Evolutionary conservation across 179 eudicot species (phyloP).

Genomic region (Carnegiea gigantea): DNA sequence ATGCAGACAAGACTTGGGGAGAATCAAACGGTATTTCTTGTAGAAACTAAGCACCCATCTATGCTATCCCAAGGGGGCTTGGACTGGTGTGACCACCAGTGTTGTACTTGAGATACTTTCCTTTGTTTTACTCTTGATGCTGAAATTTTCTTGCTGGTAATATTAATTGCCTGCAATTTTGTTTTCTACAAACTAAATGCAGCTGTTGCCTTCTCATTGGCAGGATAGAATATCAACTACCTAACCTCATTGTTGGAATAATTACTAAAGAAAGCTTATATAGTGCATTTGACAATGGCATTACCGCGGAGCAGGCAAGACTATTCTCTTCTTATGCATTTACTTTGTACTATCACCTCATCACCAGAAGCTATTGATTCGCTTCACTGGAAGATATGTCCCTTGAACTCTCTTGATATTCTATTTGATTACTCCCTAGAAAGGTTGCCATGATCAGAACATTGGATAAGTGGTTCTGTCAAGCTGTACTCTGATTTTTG

Average conservation of each 20-base stretch:
- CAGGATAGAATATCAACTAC: constrained; percentile 97
- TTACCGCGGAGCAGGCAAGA: constrained; percentile 85
- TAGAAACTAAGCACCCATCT: not conserved
- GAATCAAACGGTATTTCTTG: not conserved
- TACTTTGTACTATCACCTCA: not conserved
- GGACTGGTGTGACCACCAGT: not conserved
- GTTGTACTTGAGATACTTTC: not conserved
- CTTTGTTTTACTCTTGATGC: constrained; percentile 1
- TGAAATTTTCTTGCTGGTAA: constrained; percentile 14
- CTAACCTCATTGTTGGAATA: constrained; percentile 82
- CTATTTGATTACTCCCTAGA: not conserved
- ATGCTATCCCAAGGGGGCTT: not conserved
- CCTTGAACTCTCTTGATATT: too few relatives aligned
- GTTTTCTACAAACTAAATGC: constrained; percentile 3
- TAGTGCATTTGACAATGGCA: constrained; percentile 88
- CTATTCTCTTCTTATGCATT: not conserved
- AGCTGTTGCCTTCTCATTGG: constrained; percentile 18
- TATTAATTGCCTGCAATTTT: not conserved
- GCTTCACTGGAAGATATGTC: too few relatives aligned
- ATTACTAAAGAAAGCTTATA: constrained; percentile 89
- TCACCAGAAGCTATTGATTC: constrained; percentile 14
- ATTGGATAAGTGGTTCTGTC: too few relatives aligned
- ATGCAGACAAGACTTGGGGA: not conserved
- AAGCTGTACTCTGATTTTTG: too few relatives aligned
- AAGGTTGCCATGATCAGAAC: not conserved